Evolutionary conservation across 1,139 yeast species (phyloP), one percentile per base, ranked within the genome.

Genomic region (Trichomonascaceae sp.): DNA sequence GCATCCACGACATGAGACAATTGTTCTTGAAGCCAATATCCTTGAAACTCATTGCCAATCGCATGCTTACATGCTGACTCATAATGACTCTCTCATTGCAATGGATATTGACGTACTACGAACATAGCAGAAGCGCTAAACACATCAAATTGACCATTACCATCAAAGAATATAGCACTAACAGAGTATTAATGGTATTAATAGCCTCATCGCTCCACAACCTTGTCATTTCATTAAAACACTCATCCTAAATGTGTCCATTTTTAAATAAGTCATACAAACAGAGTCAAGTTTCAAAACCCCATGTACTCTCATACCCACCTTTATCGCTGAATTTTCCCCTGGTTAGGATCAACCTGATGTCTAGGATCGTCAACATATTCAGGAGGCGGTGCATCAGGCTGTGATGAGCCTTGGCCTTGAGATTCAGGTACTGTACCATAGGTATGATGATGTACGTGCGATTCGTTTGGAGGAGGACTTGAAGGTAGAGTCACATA

Each of bases 401-500:
- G 41, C 15, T 51, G 52, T 20, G 32, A 32, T 27, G 24, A 24
- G 48, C 53, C 49, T 46, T 47, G 45, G 3, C 47, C 53, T 6
- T 27, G 32, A 12, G 47, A 17, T 47, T 47, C 47, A 15, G 54
- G 18, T 13, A 43, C 47, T n/a, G 43, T 12, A n/a, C 39, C 27
- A 5, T 12, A 10, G 45, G 27, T 49, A 13, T 36, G 17, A 13
- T 36, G 17, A 30, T 45, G 49, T 17, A 27, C 18, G 9, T 24
- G 3, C 9, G 49, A n/a, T 8, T 15, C 19, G 10, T 38, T 17
- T 13, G 47, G 47, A 43, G 48, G 44, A 20, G 51, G 44, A 32
- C 20, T 46, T 17, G 43, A 22, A 7, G 46, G 48, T 6, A 43
- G 17, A 24, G 48, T 49, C n/a, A 57, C 54, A 45, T 59, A 60